Evolutionary conservation across 495 filamentous ascomycete species (phyloP), one percentile per base, ranked within the genome.

Genomic region (Penicillium longicatenatum): DNA sequence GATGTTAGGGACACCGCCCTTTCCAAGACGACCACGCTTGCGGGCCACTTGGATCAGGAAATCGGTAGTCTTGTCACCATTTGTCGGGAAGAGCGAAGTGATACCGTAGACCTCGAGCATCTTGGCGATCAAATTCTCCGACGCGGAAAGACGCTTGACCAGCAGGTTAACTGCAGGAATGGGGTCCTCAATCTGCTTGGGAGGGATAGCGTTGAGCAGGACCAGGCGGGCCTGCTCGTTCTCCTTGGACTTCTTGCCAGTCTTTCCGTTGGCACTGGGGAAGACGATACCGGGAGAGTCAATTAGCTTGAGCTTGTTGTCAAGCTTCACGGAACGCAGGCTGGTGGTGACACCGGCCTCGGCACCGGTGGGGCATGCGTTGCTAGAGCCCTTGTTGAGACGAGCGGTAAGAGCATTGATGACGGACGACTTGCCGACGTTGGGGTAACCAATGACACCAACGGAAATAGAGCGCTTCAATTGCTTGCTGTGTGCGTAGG

Each of bases 271-370:
- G 14, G 77, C 55, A 51, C 67, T 84, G 72, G 93, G 93, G 81
- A 97, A 97, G 48, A 98, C 91, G 60, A 98, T 97, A 58, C 93
- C 93, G 39, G 93, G 93, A 0, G 93, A 97, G 75, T 98, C 93
- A 62, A 98, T 88, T 30, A 98, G 80, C 66, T 93, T 96, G 2
- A 98, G 82, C 72, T 92, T 96, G 79, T 87, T 93, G 76, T 98
- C 93, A 56, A 98, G 84, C 76, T 98, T 98, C 65, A 97, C 90
- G 60, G 89, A 82, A 46, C 93, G 87, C 62, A 97, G 82, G 61
- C 82, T 86, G 44, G 93, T 98, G 11, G 93, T 98, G 29, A 98
- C 89, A 52, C 93, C 93, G 3, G 93, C 93, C 74, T 97, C 93
- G 41, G 93, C 92, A 24, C 93, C 93, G 1, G 88, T 88, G 0